Evolutionary conservation across 1,284 basidiomycete genomes (phyloP), one percentile per base, ranked within the genome.

Genomic region (Ceratobasidium sp.): DNA sequence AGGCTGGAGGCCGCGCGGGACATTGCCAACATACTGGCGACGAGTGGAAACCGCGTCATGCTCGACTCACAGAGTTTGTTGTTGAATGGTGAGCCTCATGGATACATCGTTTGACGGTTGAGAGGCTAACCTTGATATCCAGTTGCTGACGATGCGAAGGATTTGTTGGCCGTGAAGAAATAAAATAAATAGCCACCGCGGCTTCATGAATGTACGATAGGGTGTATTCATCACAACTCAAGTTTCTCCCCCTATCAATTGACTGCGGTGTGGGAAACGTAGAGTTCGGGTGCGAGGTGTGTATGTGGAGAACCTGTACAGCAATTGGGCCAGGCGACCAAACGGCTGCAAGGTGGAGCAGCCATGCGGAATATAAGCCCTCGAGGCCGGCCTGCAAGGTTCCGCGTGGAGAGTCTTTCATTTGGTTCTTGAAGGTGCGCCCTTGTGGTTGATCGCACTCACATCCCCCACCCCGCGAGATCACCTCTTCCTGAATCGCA

Each of bases 1-100:
- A 89, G 93, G 77, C 85, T 99, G 77, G 97, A 99, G 82, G 97
- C 97, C 39, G 97, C 97, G 39, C 89, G 97, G 67, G 97, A 99
- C 75, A 99, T 99, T 77, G 97, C 97, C 0, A 86, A 82, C 53
- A 82, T 93, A 65, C 84, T 97, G 73, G 84, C 92, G 43, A 83
- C 87, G 59, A 94, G 93, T 67, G 91, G 92, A 50, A 99, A 99
- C 85, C 92, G 89, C 79, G 89, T 99, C 76, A 97, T 99, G 93
- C 87, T 99, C 53, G 97, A 99, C 80, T 90, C 96, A 39, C 92
- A 96, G 79, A 92, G 91, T 75, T 84, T 99, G 75, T 83, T 99
- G 55, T 85, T 99, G 77, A 97, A 98, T 83, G 94, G 94, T 95
- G 79, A 77, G 88, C 80, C 36, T 36, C 60, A 23, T 45, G 71